These are phyloP conservation scores for Umbelopsis isabellina DNA, from an alignment of 192 early-diverging fungal genomes.

Conservation along the genomic window DNA sequence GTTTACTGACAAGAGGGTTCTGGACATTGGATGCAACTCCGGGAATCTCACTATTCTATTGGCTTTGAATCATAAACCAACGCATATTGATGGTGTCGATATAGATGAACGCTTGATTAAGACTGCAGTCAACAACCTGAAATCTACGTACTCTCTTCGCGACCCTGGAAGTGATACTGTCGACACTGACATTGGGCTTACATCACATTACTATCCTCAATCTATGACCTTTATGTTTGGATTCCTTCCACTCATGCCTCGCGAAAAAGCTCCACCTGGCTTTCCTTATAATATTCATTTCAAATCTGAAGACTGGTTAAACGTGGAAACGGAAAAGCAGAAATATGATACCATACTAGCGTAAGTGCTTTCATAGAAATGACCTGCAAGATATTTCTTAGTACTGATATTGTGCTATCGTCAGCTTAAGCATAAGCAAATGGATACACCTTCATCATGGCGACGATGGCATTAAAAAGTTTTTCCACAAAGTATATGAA, in stretches of 20 bases:
- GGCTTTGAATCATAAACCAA: slow-evolving; percentile 57
- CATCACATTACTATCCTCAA: slow-evolving; percentile 59
- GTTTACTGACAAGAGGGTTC: slow-evolving; percentile 59
- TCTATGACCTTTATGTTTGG: slow-evolving; percentile 49
- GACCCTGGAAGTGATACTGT: slow-evolving; percentile 21
- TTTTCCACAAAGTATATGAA: slow-evolving; percentile 68
- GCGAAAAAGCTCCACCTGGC: slow-evolving; percentile 4
- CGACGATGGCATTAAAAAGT: slow-evolving; percentile 65
- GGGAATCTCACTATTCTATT: slow-evolving; percentile 63
- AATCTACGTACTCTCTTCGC: slow-evolving; percentile 45
- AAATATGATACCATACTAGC: slow-evolving; percentile 71
- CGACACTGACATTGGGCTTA: slow-evolving; percentile 17
- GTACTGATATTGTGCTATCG: neutral
- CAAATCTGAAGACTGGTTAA: slow-evolving; percentile 61
- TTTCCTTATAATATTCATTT: slow-evolving; percentile 71
- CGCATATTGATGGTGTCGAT: slow-evolving; percentile 69
- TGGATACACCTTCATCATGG: slow-evolving; percentile 83
- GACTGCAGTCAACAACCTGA: slow-evolving; percentile 54
- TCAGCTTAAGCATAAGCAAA: slow-evolving; percentile 70
- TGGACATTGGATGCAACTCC: slow-evolving; percentile 84
- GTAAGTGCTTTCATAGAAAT: slow-evolving; percentile 31
- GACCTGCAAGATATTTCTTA: neutral
- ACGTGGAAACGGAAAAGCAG: slow-evolving; percentile 30
- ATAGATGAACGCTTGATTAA: slow-evolving; percentile 68
- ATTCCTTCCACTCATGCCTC: slow-evolving; percentile 31